Evolutionary conservation across 2,329 filamentous ascomycete species (phyloP).

Genomic region (Pestalotiopsis sp.): DNA sequence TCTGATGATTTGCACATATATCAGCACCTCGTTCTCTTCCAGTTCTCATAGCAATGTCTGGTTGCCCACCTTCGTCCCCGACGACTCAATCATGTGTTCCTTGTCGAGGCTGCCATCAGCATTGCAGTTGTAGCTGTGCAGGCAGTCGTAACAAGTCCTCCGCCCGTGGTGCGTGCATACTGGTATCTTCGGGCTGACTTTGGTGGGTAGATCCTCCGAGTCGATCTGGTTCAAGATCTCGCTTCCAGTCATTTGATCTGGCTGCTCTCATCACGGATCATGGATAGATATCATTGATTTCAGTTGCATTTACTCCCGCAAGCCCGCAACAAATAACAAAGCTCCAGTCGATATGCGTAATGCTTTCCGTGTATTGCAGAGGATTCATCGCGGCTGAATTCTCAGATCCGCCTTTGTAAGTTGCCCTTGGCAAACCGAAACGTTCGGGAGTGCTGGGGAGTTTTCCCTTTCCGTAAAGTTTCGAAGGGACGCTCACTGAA

Average conservation of each 20-base stretch:
- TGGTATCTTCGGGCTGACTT: background rate
- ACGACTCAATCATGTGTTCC: too few relatives aligned
- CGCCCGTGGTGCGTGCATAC: background rate
- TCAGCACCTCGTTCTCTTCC: background rate
- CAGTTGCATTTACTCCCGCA: too few relatives aligned
- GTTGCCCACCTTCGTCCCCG: too few relatives aligned
- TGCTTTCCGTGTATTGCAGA: too few relatives aligned
- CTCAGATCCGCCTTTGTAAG: background rate
- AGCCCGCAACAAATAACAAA: too few relatives aligned
- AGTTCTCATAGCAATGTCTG: too few relatives aligned
- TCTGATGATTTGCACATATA: background rate
- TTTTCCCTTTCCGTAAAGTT: background rate
- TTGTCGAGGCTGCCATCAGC: background rate
- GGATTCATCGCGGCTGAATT: too few relatives aligned
- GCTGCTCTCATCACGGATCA: too few relatives aligned
- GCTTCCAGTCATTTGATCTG: background rate
- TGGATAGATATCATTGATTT: too few relatives aligned
- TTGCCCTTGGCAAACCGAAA: background rate
- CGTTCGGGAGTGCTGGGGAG: background rate
- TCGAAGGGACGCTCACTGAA: background rate
- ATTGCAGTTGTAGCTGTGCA: slow-evolving; percentile 11
- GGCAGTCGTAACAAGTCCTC: slow-evolving; percentile 2
- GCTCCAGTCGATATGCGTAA: too few relatives aligned
- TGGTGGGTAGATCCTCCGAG: background rate
- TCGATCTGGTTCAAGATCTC: background rate